Conservation (phyloP, 1,284 basidiomycete species). For the Cutaneotrichosporon cutaneum region DNA sequence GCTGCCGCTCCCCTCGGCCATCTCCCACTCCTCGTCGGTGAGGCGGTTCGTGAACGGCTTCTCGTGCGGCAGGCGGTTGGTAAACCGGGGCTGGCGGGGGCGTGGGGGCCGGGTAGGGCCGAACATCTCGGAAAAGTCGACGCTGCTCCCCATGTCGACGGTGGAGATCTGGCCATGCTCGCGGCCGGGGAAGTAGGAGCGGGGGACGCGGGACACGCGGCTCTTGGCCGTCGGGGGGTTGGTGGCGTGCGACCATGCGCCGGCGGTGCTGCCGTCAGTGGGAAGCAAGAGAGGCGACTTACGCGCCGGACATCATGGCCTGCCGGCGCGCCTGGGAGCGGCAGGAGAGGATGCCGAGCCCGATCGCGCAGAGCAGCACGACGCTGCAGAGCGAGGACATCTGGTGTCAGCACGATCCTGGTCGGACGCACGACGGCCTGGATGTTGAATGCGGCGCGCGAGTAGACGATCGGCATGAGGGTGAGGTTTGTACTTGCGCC, state of each 20-base stretch:
- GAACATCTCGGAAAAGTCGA: slow-evolving; percentile 7
- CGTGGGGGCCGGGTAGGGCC: background rate
- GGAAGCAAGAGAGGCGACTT: background rate
- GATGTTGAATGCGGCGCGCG: slow-evolving; percentile 13
- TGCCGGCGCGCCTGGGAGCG: slow-evolving; percentile 17
- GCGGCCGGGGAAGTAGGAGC: slow-evolving; percentile 1
- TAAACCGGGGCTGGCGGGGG: background rate
- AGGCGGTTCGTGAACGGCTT: background rate
- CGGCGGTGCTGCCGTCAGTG: slow-evolving; percentile 1
- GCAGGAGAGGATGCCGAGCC: slow-evolving; percentile 16
- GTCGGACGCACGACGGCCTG: slow-evolving; percentile 14
- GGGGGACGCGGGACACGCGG: background rate
- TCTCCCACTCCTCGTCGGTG: background rate
- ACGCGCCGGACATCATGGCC: background rate
- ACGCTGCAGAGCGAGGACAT: slow-evolving; percentile 15
- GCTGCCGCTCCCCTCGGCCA: slow-evolving; percentile 3
- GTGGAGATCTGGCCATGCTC: background rate
- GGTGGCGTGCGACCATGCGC: background rate
- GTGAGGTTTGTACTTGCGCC: slow-evolving; percentile 3
- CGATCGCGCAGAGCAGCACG: slow-evolving; percentile 11
- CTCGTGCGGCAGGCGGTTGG: background rate
- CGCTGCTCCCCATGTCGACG: slow-evolving; percentile 1
- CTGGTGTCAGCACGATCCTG: slow-evolving; percentile 9
- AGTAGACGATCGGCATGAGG: slow-evolving; percentile 14
- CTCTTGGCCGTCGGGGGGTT: background rate